These are phyloP conservation scores for Dactylellina leptospora DNA, from an alignment of 2,329 filamentous ascomycete species.

Conservation along the genomic window DNA sequence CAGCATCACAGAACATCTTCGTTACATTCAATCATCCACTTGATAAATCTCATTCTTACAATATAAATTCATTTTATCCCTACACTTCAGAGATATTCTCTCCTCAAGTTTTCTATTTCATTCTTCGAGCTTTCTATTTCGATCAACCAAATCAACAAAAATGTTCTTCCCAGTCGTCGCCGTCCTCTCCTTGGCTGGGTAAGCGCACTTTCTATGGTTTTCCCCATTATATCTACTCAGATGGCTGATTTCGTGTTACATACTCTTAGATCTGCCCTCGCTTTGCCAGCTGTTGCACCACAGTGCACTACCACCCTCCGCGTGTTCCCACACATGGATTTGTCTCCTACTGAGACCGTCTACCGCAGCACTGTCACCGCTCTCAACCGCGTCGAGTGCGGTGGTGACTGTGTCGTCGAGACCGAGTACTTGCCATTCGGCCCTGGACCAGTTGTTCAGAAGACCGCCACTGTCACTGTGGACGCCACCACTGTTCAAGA, in stretches of 20 bases:
- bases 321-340: constrained; percentile 19
- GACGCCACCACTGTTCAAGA: constrained; percentile 14
- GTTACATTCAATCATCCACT: constrained; percentile 1
- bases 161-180: constrained; percentile 48
- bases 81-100: too few species aligned
- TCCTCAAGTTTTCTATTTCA: background rate
- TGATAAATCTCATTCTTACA: too few species aligned
- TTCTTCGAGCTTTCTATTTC: constrained; percentile 6
- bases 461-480: constrained; percentile 27
- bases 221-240: too few species aligned
- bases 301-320: constrained; percentile 23
- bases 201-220: constrained; percentile 12
- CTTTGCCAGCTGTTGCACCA: constrained; percentile 22
- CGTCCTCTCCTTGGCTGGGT: constrained; percentile 32
- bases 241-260: background rate
- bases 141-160: constrained; percentile 20
- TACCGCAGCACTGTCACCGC: constrained; percentile 26
- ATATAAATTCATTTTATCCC: too few species aligned
- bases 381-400: constrained; percentile 19
- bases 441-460: constrained; percentile 29
- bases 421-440: constrained; percentile 13
- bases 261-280: constrained; percentile 27
- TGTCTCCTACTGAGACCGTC: constrained; percentile 39
- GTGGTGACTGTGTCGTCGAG: constrained; percentile 16
- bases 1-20: constrained; percentile 34